Base-by-base conservation (phyloP, 2,329 filamentous ascomycete genomes). In the Alternaria longipes region DNA sequence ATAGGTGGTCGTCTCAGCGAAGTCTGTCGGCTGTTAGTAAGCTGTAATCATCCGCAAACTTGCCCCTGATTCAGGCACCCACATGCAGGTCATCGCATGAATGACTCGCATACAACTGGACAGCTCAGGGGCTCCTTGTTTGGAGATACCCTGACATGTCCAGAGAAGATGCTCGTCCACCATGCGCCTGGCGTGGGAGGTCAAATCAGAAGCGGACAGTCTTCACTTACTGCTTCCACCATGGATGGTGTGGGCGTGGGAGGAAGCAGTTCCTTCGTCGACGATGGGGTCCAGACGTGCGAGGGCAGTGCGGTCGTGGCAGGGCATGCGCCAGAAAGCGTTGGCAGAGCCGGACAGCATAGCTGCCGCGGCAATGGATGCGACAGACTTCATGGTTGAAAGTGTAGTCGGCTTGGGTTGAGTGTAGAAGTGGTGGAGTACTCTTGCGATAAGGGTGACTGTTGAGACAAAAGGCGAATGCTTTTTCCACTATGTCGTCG, bases 291-390 rank as follows among this genome's bases (percentile, higher is more conserved):
- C 93, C 80, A 74, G 79, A 55, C 86, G 87, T 68, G 86, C 87
- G 51, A 84, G 81, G 50, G 85, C 86, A 68, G 89, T 83, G 70
- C 89, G 86, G 42, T 85, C 84, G 67, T 87, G 83, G 72, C 89
- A 89, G 74, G 87, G 87, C 83, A 92, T 92, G 71, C 86, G 88
- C 74, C 91, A 85, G 74, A 92, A 90, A 55, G 89, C 89, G 69
- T 90, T 87, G 44, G 87, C 73, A 24, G 75, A 71, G 49, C 75
- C 74, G 16, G 77, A 71, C 18, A 82, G 70, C 16, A 76, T 62
- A 57, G 71, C 74, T 41, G 69, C 71, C 18, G 74, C 67, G 14
- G 72, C 70, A 51, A 78, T 56, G 20, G 65, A 61, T 32, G 74
- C 62, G 53, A 69, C 56, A 24, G 72, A 74, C 70, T 74, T 76